Evolutionary conservation across 2,329 filamentous ascomycete genomes (phyloP).

Genomic region (Lasiodiplodia citricola): DNA sequence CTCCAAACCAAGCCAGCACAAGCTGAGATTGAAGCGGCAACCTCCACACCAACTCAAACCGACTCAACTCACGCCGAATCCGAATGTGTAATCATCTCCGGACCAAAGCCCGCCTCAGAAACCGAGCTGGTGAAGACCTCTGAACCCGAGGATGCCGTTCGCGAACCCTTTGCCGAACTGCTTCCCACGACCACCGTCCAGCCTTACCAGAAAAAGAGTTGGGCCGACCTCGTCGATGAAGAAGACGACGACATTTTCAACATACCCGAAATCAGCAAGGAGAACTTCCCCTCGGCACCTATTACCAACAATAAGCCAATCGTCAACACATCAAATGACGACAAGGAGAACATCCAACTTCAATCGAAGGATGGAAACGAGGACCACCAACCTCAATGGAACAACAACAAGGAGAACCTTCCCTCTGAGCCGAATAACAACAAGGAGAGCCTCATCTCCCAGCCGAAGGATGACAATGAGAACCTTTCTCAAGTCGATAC

Average conservation of each 20-base stretch:
- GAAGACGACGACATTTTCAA: background rate
- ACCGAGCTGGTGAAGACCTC: too few species aligned
- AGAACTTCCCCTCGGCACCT: background rate
- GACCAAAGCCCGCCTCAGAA: too few species aligned
- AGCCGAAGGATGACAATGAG: too few species aligned
- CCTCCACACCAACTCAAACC: too few species aligned
- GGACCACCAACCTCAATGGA: background rate
- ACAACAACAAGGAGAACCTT: background rate
- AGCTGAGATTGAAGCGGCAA: too few species aligned
- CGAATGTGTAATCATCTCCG: too few species aligned
- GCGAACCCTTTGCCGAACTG: too few species aligned
- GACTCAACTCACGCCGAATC: too few species aligned
- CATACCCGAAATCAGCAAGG: background rate
- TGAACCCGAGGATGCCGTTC: too few species aligned
- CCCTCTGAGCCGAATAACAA: too few species aligned
- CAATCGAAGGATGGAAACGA: background rate
- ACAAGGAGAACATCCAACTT: background rate
- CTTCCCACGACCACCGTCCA: background rate
- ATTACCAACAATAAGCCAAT: background rate
- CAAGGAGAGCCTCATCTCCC: too few species aligned
- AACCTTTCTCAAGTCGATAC: background rate
- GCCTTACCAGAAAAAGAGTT: background rate
- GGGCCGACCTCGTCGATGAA: conserved; percentile 3
- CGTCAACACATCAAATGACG: background rate
- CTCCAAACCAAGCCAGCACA: background rate